Conservation (phyloP, 345 rosid species). For the Salix viminalis region DNA sequence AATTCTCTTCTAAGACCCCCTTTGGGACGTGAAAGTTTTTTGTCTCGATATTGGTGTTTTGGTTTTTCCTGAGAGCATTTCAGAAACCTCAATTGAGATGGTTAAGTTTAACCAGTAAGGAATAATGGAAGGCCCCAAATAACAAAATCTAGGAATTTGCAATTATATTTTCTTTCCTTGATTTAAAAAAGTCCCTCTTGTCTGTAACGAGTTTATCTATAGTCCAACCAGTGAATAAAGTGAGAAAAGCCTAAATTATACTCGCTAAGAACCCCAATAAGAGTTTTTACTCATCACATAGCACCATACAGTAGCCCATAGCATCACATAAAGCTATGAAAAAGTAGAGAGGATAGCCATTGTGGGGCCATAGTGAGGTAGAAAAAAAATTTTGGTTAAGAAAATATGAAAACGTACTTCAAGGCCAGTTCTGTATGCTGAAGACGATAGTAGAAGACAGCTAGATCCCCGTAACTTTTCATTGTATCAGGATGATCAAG, state of each 20-base stretch:
- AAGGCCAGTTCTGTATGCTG: conserved; percentile 34
- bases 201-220: too few relatives aligned
- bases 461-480: conserved; percentile 38
- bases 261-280: not conserved
- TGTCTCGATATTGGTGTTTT: not conserved
- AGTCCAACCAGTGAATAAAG: not conserved
- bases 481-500: conserved; percentile 39
- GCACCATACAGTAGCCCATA: not conserved
- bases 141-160: not conserved
- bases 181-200: not conserved
- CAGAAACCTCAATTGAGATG: not conserved
- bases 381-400: conserved; percentile 6
- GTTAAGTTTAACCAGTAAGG: not conserved
- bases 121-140: not conserved
- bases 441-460: conserved; percentile 35
- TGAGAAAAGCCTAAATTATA: not conserved
- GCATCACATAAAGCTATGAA: not conserved
- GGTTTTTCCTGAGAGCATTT: not conserved
- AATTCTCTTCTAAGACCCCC: not conserved
- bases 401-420: conserved; percentile 30
- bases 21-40: not conserved
- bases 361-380: not conserved
- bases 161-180: not conserved
- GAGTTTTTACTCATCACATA: not conserved
- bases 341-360: conserved; percentile 3